Base-by-base conservation (phyloP, 1,284 basidiomycete species). In the Pseudozyma thailandica region DNA sequence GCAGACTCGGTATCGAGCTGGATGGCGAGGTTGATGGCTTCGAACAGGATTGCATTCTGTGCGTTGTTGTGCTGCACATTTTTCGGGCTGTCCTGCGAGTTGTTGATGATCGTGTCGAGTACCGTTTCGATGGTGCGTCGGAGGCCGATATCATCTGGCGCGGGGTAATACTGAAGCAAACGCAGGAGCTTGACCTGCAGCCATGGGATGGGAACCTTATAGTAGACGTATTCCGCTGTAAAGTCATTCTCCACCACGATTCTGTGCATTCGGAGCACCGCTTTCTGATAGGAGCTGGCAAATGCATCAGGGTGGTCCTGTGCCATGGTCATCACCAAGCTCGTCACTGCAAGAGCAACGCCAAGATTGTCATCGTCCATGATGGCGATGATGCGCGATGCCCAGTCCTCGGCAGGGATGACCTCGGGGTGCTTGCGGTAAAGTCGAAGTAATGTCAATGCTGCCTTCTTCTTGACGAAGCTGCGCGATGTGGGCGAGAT, bases 61-160 rank as follows among this genome's bases (percentile, higher is more conserved):
- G 95, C 96, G 77, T 98, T 98, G 83, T 96, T 97, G 82, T 98
- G 96, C 81, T 98, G 96, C 13, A 98, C 92, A 77, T 98, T 98
- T 75, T 93, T 88, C 15, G 93, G 91, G 15, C 91, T 91, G 78
- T 96, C 94, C 26, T 93, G 90, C n/a, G 93, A 93, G 83, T 92
- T 93, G 76, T 91, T 91, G 88, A 98, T 92, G 79, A 94, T 90
- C 3, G 91, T 91, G 79, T 94, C 90, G 33, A 99, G 86, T 20
- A 97, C 91, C 55, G 91, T 88, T 74, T 93, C 89, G 53, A 98
- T 85, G 30, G 91, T 90, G 15, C 87, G 87, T 25, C 89, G 88
- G 61, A 96, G 86, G 12, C 92, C 89, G 0, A 89, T 87, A 82
- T 98, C 94, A 79, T 94, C 93, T 93, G 75, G 90, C 3, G 94